A percentile compares a stretch with the other conserved stretches of the same genome.
phyloP scores from a whole-genome alignment of 768 basidiomycete genomes.

The Termitomyces sp. region DNA sequence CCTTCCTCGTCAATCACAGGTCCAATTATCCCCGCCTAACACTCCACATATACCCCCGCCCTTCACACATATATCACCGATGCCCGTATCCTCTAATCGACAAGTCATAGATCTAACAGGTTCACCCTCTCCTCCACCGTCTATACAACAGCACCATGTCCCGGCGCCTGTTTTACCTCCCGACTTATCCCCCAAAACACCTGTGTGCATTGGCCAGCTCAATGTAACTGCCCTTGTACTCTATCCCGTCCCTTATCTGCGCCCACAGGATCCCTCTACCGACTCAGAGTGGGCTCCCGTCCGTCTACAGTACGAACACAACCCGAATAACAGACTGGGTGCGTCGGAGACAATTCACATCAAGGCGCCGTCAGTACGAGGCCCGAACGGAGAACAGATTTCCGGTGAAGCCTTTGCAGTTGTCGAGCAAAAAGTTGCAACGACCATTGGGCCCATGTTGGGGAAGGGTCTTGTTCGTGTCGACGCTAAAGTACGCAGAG shows the following conservation, averaged over 20 bases:
- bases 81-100: constrained; percentile 26
- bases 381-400: constrained; percentile 48
- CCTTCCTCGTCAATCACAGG: constrained; percentile 21
- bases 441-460: constrained; percentile 76
- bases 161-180: constrained; percentile 36
- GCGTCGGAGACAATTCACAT: constrained; percentile 77
- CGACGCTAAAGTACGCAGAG: constrained; percentile 73
- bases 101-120: constrained; percentile 77
- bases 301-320: constrained; percentile 68
- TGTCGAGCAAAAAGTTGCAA: constrained; percentile 83
- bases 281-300: constrained; percentile 69
- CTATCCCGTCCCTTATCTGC: constrained; percentile 74
- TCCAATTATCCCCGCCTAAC: constrained; percentile 22
- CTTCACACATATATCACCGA: constrained; percentile 16
- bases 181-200: constrained; percentile 73
- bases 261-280: constrained; percentile 35
- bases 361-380: constrained; percentile 53
- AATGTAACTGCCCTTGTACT: constrained; percentile 80
- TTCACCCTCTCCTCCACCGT: constrained; percentile 54
- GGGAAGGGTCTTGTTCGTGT: constrained; percentile 80
- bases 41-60: constrained; percentile 18
- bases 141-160: constrained; percentile 22
- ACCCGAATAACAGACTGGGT: constrained; percentile 47
- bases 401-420: constrained; percentile 75
- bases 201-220: constrained; percentile 86